Base-by-base conservation (phyloP, 805 yeast species). In the Yarrowia sp. region DNA sequence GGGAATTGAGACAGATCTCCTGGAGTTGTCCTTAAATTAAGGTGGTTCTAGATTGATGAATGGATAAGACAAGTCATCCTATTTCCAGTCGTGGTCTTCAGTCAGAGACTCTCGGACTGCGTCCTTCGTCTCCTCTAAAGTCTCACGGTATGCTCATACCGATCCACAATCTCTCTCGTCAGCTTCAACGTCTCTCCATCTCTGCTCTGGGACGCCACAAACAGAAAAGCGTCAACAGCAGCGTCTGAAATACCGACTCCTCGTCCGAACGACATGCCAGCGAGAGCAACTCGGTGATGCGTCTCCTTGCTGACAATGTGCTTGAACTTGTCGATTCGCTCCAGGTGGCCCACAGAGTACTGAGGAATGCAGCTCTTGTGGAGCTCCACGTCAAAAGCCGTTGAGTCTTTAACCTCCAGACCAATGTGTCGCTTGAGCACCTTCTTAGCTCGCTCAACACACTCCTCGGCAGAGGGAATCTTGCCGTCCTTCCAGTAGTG, bases 181-280 rank as follows among this genome's bases (percentile, higher is more conserved):
- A 73, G 62, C 63, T 71, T 62, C 66, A 68, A 13, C 73, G 72
- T 62, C 66, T 69, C 27, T 70, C 68, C 63, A 69, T 66, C 65
- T 66, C 65, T 21, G 74, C 66, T 53, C 67, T 74, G 70, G 36
- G 73, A 64, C n/a, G 71, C 66, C 5, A 92, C 94, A 62, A 78
- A 82, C 53, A 78, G 80, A 61, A 87, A 78, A 3, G 87, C 81
- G 68, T 85, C 84, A 31, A 82, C 72, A 0, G 90, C 86, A 65
- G 92, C 87, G 73, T 92, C 97, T 1, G 97, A 96, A 1, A 92
- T 92, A 0, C 97, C 97, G 8, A 90, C 84, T 0, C 96, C 93
- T 44, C 80, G 82, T 8, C 90, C 88, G 66, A 88, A 84, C 2
- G 84, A 78, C 84, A 88, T 90, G 0, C 97, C 97, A 18, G 94